Evolutionary conservation across 345 rosid species (phyloP), one percentile per base, ranked within the genome.

Genomic region (Sisymbrium irio): DNA sequence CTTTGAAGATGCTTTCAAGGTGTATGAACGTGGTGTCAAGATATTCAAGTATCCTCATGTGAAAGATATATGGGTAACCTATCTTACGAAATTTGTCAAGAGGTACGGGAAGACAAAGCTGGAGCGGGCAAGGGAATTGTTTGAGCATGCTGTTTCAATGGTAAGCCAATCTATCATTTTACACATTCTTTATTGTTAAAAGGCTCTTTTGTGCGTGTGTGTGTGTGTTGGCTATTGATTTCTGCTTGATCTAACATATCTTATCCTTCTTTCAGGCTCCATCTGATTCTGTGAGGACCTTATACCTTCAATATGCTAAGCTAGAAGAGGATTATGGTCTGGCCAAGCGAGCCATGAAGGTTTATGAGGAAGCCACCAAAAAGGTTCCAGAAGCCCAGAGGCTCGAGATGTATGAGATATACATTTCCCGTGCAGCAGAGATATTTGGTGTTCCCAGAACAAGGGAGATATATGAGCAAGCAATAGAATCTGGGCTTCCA

Each of bases 1-100:
- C 69, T 92, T 95, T 44, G 98, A 95, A 85, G 98, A 95, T 85
- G 99, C 99, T 72, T 95, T 95, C 84, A 95, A 89, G 85, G 98
- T 90, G 32, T 92, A 95, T 72, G 98, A 95, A 84, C 85, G 96
- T 76, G 98, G 99, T 53, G 96, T 95, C 72, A 95, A 92, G 84
- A 90, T 95, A 77, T 95, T 92, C 71, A 95, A 95, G 80, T 89
- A 95, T 72, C 99, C 99, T 27, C 99, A 92, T 47, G 99, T 92
- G 57, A 92, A 92, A 80, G 98, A 95, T 73, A 82, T 90, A 33
- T 95, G 99, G 99, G 92, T 89, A 9, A 90, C 96, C 0, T 95
- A 90, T 81, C 87, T 95, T 42, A 82, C 98, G 14, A 95, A 95
- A 77, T 92, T 95, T 44, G 96, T 95, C 10, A 87, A 85, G 81